phyloP scores from a whole-genome alignment of 495 filamentous ascomycete species.

The Oleoguttula mirabilis region DNA sequence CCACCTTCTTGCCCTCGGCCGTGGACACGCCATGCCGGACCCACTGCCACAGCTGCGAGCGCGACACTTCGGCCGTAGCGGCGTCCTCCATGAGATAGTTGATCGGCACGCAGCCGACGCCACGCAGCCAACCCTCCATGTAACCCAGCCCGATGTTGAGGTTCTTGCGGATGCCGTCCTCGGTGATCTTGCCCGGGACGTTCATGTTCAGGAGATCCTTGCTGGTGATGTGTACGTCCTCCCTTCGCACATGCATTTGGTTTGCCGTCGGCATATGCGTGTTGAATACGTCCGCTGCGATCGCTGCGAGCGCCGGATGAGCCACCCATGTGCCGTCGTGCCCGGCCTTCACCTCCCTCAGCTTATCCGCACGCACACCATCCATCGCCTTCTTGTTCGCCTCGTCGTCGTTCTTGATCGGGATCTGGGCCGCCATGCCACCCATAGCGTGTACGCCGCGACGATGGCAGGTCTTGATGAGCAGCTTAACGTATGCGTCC shows the following conservation, averaged over 20 bases:
- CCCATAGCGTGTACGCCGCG: slow-evolving; percentile 97
- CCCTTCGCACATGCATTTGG: slow-evolving; percentile 80
- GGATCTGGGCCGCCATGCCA: slow-evolving; percentile 98
- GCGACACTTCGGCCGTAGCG: slow-evolving; percentile 88
- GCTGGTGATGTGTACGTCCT: slow-evolving; percentile 74
- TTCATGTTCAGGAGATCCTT: slow-evolving; percentile 98
- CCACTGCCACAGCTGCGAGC: slow-evolving; percentile 96
- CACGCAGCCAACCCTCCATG: slow-evolving; percentile 97
- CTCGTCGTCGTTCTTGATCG: slow-evolving; percentile 82
- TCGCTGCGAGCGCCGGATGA: slow-evolving; percentile 80
- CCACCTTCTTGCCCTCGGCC: slow-evolving; percentile 80
- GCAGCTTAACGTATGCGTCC: slow-evolving; percentile 90
- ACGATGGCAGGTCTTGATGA: slow-evolving; percentile 95
- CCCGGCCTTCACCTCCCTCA: slow-evolving; percentile 87
- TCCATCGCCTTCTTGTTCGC: slow-evolving; percentile 95
- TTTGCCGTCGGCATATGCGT: slow-evolving; percentile 98
- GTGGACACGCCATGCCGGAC: slow-evolving; percentile 72
- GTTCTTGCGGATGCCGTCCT: slow-evolving; percentile 96
- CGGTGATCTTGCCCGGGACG: slow-evolving; percentile 83
- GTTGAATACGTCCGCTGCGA: slow-evolving; percentile 94
- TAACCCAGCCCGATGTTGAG: slow-evolving; percentile 92
- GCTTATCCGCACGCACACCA: slow-evolving; percentile 84
- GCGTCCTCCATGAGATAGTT: slow-evolving; percentile 99
- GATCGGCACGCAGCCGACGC: slow-evolving; percentile 92
- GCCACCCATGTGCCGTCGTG: slow-evolving; percentile 98